Evolutionary conservation across 768 basidiomycete genomes (phyloP), one percentile per base, ranked within the genome.

Genomic region (Mycena alexandri): DNA sequence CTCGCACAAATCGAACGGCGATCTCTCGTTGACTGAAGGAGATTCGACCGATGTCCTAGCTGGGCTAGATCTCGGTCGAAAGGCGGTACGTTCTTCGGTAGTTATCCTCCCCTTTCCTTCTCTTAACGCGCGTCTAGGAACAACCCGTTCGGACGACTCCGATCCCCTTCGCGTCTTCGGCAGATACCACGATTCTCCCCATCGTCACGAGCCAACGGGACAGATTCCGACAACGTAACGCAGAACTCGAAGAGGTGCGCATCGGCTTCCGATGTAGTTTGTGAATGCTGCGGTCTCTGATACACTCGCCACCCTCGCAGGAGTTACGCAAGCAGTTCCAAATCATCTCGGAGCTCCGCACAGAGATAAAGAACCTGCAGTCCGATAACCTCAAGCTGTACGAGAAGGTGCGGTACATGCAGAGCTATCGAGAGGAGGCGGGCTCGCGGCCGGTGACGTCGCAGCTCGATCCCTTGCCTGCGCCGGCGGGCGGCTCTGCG

Each of bases 361-460:
- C 90, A 25, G 98, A 99, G 79, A 90, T 96, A 80, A 95, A 96
- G 77, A 89, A 88, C 61, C 85, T 99, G 43, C 97, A 99, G 79
- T 85, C 90, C 1, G 98, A 99, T 79, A 99, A 99, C 76, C 87
- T 99, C 50, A 99, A 99, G 78, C 82, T 99, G 66, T 99, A 99
- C 79, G 98, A 99, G 80, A 99, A 99, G 82, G 96, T 99, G 57
- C 90, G 96, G 67, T 99, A 99, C 77, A 98, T 98, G 91, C 96
- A 99, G 77, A 94, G 92, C 68, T 99, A 99, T 74, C 87, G 93
- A 19, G 93, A 95, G 75, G 92, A 94, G 42, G 81, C 86, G 33
- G 83, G 82, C 13, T 81, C 81, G 34, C 83, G 88, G 44, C 84
- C 85, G 17, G 85, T 87, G 16, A 81, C 82, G 19, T 87, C 89